Conservation (phyloP, 2,329 filamentous ascomycete species). For the Sclerotinia subarctica region DNA sequence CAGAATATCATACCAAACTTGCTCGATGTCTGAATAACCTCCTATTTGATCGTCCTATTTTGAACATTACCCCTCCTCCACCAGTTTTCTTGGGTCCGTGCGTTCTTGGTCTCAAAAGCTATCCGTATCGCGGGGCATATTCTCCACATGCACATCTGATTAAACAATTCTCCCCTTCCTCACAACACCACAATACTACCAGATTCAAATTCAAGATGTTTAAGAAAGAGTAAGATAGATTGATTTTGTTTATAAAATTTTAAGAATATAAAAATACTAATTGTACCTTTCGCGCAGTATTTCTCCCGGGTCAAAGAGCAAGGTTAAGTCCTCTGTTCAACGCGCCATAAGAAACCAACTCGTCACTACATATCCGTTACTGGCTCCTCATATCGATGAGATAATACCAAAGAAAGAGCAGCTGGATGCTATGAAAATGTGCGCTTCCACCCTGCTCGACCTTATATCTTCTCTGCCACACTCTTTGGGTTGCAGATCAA, state of each 20-base stretch:
- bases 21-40: constrained; percentile 8
- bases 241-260: too few species aligned
- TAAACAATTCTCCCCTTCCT: constrained; percentile 18
- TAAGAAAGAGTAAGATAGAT: constrained; percentile 75
- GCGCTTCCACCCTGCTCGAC: constrained; percentile 27
- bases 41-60: neutral
- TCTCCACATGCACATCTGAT: constrained; percentile 19
- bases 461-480: neutral
- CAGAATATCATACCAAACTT: neutral
- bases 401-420: constrained; percentile 93
- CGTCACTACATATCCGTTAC: constrained; percentile 78
- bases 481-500: neutral
- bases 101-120: constrained; percentile 19
- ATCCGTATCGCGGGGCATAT: constrained; percentile 30
- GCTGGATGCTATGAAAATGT: constrained; percentile 85
- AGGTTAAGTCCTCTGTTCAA: constrained; percentile 96
- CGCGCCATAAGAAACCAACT: constrained; percentile 80
- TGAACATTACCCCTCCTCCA: constrained; percentile 14
- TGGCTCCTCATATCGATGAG: constrained; percentile 86
- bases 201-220: constrained; percentile 61
- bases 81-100: constrained; percentile 2
- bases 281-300: constrained; percentile 52
- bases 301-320: constrained; percentile 76
- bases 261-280: constrained; percentile 24
- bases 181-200: constrained; percentile 16